phyloP scores from a whole-genome alignment of 2,329 filamentous ascomycete species.

The Fusarium sulawesiense region DNA sequence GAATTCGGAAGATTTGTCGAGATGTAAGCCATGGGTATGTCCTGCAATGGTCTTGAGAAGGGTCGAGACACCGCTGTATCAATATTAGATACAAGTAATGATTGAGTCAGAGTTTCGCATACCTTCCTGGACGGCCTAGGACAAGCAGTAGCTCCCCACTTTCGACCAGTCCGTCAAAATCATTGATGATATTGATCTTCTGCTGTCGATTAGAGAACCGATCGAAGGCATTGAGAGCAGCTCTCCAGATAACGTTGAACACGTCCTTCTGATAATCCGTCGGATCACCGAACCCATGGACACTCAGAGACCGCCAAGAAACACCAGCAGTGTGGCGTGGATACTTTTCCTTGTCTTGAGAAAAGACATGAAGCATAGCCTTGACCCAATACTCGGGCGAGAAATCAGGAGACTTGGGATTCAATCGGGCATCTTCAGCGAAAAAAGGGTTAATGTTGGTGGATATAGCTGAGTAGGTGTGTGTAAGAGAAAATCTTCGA shows the following conservation, averaged over 20 bases:
- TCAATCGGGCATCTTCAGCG: conserved; percentile 56
- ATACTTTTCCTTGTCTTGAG: conserved; percentile 27
- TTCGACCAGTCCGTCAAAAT: conserved; percentile 73
- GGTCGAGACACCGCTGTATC: conserved; percentile 75
- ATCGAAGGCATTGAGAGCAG: conserved; percentile 54
- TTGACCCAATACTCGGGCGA: conserved; percentile 33
- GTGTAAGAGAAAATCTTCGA: conserved; percentile 28
- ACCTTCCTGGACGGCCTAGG: conserved; percentile 63
- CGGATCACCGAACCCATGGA: conserved; percentile 72
- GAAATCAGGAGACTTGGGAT: conserved; percentile 51
- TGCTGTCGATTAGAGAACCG: conserved; percentile 64
- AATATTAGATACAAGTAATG: background rate
- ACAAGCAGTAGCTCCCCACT: conserved; percentile 79
- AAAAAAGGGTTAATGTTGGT: conserved; percentile 43
- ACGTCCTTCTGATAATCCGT: conserved; percentile 77
- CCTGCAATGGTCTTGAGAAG: conserved; percentile 84
- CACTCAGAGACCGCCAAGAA: conserved; percentile 71
- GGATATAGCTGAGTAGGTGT: conserved; percentile 23
- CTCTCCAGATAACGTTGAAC: conserved; percentile 64
- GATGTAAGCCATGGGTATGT: conserved; percentile 79
- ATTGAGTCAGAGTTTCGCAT: background rate
- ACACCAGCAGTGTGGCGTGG: conserved; percentile 57
- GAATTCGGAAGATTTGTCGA: conserved; percentile 75
- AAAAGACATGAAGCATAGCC: conserved; percentile 32
- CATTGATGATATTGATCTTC: conserved; percentile 72